Base-by-base conservation (phyloP, 1,284 basidiomycete genomes). In the Moesziomyces parantarcticus region DNA sequence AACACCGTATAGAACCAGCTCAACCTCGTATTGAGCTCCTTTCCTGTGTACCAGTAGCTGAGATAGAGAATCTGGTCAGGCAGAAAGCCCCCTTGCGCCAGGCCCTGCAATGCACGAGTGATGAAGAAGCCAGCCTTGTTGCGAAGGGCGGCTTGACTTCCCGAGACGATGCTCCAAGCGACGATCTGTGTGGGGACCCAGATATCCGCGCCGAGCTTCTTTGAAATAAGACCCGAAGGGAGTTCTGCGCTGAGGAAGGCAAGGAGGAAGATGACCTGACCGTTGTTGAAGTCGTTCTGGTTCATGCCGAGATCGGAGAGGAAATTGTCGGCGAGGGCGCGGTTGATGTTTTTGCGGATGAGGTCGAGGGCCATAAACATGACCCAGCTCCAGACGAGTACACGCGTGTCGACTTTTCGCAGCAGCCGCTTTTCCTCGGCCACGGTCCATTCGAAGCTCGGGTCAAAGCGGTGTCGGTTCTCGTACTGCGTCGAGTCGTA, bases 11-110 rank as follows among this genome's bases (percentile, higher is more conserved):
- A 92, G 84, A 91, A 91, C 46, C 87, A 84, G 0, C 89, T 87
- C 8, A 92, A 84, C 3, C 91, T 88, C 42, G 91, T 82, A 0
- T 90, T 90, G 3, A 92, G 76, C 58, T 86, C 85, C 20, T 65
- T 55, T 0, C 60, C 50, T 1, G 76, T 82, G 66, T 83, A 86
- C 71, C 75, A 86, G 68, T 85, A 86, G 20, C 68, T 77, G 3
- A 86, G 84, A 41, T 85, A 86, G 1, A 86, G 72, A 20, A 66
- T 51, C 45, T 80, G 77, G 59, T 85, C 84, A 2, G 77, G 67
- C 16, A 77, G 86, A 56, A 85, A 88, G 76, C 89, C 89, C 54
- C 89, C 89, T 81, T 90, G 88, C 57, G 88, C 7, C 0, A 68
- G 8, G 4, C 77, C 75, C 2, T 59, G 34, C 1, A 77, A 18